Conservation (phyloP, 2,329 filamentous ascomycete species). For the Parastagonospora nodorum region DNA sequence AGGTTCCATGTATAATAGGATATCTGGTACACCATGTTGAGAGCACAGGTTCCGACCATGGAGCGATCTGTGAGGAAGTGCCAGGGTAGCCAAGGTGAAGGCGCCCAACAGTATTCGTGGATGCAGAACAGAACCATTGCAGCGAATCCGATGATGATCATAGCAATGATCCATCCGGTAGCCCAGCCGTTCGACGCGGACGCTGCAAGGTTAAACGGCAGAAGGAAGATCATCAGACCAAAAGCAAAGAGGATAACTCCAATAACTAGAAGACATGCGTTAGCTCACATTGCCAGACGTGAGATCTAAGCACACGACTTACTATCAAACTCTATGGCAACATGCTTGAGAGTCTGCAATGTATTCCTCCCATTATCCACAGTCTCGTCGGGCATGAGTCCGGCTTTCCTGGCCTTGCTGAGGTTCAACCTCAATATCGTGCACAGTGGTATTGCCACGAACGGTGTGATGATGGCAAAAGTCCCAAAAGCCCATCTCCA, state of each 20-base stretch:
- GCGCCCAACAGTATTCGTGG: constrained; percentile 58
- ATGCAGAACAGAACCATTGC: constrained; percentile 55
- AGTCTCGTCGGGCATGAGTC: constrained; percentile 53
- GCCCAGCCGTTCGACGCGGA: constrained; percentile 56
- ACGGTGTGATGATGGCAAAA: constrained; percentile 67
- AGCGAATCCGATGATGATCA: constrained; percentile 55
- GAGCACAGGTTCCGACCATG: constrained; percentile 64
- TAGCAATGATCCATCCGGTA: constrained; percentile 55
- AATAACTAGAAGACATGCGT: constrained; percentile 34
- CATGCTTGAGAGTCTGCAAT: neutral
- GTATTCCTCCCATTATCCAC: neutral
- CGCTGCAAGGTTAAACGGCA: constrained; percentile 59
- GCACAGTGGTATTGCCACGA: constrained; percentile 49
- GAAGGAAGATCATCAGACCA: constrained; percentile 53
- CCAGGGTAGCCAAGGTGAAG: constrained; percentile 61
- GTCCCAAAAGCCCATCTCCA: constrained; percentile 71
- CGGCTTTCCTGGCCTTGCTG: constrained; percentile 59
- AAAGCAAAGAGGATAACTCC: constrained; percentile 52
- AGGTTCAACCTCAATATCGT: constrained; percentile 44
- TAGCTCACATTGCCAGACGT: neutral
- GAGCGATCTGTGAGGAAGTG: constrained; percentile 63
- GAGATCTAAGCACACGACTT: neutral
- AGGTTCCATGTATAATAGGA: constrained; percentile 65
- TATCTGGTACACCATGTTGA: constrained; percentile 58
- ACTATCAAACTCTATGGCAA: neutral